Evolutionary conservation across 2,329 filamentous ascomycete species (phyloP).

Genomic region (Acrocalymma vagum): DNA sequence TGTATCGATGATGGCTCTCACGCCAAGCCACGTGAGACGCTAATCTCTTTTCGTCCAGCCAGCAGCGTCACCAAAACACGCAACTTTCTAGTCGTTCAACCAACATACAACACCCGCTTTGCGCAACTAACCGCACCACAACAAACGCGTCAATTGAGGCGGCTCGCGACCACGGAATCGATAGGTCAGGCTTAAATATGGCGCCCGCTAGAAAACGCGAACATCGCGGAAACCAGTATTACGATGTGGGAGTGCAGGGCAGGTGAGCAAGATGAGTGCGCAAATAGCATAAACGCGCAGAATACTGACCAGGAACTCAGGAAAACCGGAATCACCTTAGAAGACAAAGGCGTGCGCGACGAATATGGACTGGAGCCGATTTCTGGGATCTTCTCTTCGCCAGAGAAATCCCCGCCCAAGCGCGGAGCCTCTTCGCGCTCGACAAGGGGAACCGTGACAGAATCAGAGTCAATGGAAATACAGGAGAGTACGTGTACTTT

Average conservation of each 20-base stretch:
- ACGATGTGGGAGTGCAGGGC: constrained; percentile 50
- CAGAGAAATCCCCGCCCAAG: constrained; percentile 67
- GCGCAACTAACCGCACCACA: constrained; percentile 20
- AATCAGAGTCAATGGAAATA: constrained; percentile 69
- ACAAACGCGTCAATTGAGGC: constrained; percentile 25
- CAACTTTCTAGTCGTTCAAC: too few relatives aligned
- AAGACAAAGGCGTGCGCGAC: constrained; percentile 82
- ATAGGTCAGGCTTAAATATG: constrained; percentile 23
- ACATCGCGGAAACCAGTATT: constrained; percentile 50
- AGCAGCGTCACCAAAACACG: constrained; percentile 13
- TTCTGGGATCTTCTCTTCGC: constrained; percentile 88
- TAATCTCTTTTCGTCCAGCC: not conserved
- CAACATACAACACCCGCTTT: constrained; percentile 23
- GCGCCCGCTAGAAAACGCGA: constrained; percentile 46
- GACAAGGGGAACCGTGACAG: constrained; percentile 54
- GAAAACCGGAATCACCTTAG: constrained; percentile 86
- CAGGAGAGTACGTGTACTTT: constrained; percentile 63
- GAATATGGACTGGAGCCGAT: constrained; percentile 92
- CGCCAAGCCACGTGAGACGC: constrained; percentile 1
- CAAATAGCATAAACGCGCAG: constrained; percentile 4
- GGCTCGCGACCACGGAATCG: constrained; percentile 1
- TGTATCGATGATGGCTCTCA: constrained; percentile 2
- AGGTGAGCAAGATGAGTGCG: constrained; percentile 32
- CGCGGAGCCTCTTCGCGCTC: constrained; percentile 37
- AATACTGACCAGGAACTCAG: constrained; percentile 57